Base-by-base conservation (phyloP, 148 eudicot genomes). In the Oxyria digyna region DNA sequence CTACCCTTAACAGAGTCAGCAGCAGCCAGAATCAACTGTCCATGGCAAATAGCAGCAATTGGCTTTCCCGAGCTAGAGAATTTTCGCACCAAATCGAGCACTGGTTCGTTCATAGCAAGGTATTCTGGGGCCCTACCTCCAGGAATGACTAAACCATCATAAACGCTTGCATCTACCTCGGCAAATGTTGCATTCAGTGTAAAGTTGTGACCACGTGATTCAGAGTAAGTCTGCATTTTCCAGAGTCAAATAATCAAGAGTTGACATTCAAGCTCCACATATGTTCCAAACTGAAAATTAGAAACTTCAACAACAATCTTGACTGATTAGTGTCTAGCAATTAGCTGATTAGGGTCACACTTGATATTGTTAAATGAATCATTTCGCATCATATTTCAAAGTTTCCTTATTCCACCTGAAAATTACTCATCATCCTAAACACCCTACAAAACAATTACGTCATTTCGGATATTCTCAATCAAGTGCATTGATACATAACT, bases 71-170 rank as follows among this genome's bases (percentile, higher is more conserved):
- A 79, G 31, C 77, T 72, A 18, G 76, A 78, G 76, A 94, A 86
- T n/a, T 81, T 79, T 20, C 82, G 77, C 70, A 91, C 96, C 72
- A 94, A 38, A 20, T 87, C 81, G 38, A 76, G 2, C 18, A 94
- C 87, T 64, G 91, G 75, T 43, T 79, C 86, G 71, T 91, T 72
- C 78, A 91, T 79, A 8, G 97, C 85, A 68, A 94, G 96, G 81
- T 94, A 94, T 71, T 94, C 99, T 8, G 99, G 93, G 57, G 97
- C 87, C 69, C 99, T 81, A 46, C 96, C 99, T 23, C 99, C 99
- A 8, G 97, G 97, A 79, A 94, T 75, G 59, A 91, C 77, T 74
- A 94, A 74, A 0, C 99, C 99, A 74, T 94, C 96, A 71, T 94
- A 94, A 42, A 72, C 76, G 80, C 75, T 77, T 21, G 83, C 81